Evolutionary conservation across 1,284 basidiomycete genomes (phyloP), one percentile per base, ranked within the genome.

Genomic region (Laetiporus sulphureus): DNA sequence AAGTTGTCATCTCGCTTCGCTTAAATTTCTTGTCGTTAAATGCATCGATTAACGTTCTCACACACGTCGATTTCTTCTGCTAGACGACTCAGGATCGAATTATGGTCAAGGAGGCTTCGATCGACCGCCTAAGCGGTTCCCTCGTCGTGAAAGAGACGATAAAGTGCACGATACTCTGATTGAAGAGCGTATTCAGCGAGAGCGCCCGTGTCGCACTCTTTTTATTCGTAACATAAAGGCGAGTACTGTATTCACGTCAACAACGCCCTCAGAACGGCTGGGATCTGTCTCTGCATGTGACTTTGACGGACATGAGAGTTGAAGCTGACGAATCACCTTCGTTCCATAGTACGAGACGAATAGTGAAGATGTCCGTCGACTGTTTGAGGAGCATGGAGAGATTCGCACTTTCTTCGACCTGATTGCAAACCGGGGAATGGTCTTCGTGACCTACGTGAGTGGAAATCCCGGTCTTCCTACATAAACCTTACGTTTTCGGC

Each of bases 171-270:
- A 89, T 60, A 83, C 80, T 22, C 79, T 91, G 51, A 92, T 92
- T 67, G 86, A 89, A 68, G 85, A 92, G 60, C 79, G 91, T 47
- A 86, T 92, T 50, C 82, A 90, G 60, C 81, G 87, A 55, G 94
- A 96, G 66, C 77, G 90, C 55, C 93, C 93, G 1, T 96, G 95
- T 63, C 78, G 95, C 38, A 97, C 93, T 1, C 68, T 99, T 29
- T 99, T 99, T 60, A 92, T 98, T 49, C 85, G 95, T 55, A 98
- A 98, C 62, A 89, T 97, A 56, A 93, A 92, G 78, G 93, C 88
- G 64, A 85, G 83, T 83, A 42, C 27, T 41, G 24, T 16, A 20
- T 10, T 21, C 18, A n/a, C 27, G 21, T 32, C 21, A 16, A 16
- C n/a, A n/a, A n/a, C n/a, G n/a, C n/a, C n/a, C n/a, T n/a, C n/a